Conservation (phyloP, 202 grass and related monocot species). For the Musa balbisiana region DNA sequence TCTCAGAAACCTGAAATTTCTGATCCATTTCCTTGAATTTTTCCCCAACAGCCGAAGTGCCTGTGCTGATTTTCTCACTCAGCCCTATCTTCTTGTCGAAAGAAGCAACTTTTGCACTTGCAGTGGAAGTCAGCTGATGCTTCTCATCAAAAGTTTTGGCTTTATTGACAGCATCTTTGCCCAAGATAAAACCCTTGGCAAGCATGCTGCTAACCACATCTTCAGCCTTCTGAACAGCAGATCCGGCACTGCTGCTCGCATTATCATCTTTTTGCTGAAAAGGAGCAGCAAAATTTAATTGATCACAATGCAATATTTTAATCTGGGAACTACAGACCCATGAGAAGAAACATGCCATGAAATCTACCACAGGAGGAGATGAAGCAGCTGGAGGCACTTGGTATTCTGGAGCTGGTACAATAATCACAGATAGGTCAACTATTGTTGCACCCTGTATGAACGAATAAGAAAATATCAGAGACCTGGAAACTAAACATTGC, state of each 20-base stretch:
- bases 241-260: slow-evolving; percentile 36
- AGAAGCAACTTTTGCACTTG: slow-evolving; percentile 66
- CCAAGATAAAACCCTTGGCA: slow-evolving; percentile 70
- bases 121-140: slow-evolving; percentile 72
- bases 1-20: slow-evolving; percentile 91
- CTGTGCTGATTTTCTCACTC: slow-evolving; percentile 67
- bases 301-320: background rate
- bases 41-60: slow-evolving; percentile 52
- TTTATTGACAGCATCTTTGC: slow-evolving; percentile 77
- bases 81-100: slow-evolving; percentile 84
- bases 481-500: background rate
- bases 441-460: slow-evolving; percentile 73
- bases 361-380: slow-evolving; percentile 37
- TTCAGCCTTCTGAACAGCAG: slow-evolving; percentile 67
- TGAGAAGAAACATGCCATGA: background rate
- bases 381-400: slow-evolving; percentile 40
- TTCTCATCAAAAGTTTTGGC: slow-evolving; percentile 87
- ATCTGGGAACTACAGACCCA: background rate
- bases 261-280: slow-evolving; percentile 38
- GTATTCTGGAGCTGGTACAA: slow-evolving; percentile 75
- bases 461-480: slow-evolving; percentile 10
- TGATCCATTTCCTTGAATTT: slow-evolving; percentile 91
- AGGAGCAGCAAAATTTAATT: background rate
- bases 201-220: slow-evolving; percentile 85
- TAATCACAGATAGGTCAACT: slow-evolving; percentile 92